phyloP scores from a whole-genome alignment of 192 early-diverging fungal genomes.

The Entomortierella chlamydospora region DNA sequence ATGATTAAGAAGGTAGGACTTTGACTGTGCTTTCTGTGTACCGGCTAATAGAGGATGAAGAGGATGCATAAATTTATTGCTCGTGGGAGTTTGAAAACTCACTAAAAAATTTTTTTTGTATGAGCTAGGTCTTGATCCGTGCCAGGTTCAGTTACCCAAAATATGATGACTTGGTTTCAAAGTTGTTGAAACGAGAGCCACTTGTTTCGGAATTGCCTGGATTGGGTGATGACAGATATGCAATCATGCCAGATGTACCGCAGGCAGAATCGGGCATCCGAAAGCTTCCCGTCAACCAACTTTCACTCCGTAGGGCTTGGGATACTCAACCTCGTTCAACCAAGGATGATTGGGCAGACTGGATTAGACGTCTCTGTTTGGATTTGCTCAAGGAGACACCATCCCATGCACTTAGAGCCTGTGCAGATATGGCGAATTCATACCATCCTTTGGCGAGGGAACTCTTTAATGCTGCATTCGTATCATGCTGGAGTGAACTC shows the following conservation, averaged over 20 bases:
- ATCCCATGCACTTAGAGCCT: slow-evolving; percentile 92
- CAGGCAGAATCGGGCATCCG: slow-evolving; percentile 70
- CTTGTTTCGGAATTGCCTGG: slow-evolving; percentile 74
- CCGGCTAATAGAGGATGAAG: too few species aligned
- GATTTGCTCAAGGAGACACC: slow-evolving; percentile 98
- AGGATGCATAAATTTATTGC: too few species aligned
- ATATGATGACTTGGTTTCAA: slow-evolving; percentile 82
- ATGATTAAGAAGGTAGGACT: slow-evolving; percentile 80
- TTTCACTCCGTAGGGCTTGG: slow-evolving; percentile 87
- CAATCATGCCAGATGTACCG: slow-evolving; percentile 62
- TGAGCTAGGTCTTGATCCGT: slow-evolving; percentile 60
- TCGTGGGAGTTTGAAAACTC: too few species aligned
- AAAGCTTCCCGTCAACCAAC: slow-evolving; percentile 88
- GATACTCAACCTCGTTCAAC: slow-evolving; percentile 88
- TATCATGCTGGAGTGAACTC: slow-evolving; percentile 95
- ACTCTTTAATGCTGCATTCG: slow-evolving; percentile 97
- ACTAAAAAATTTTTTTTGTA: neutral
- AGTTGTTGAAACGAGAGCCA: slow-evolving; percentile 80
- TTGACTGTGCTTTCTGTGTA: too few species aligned
- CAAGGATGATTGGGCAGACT: slow-evolving; percentile 95
- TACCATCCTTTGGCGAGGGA: slow-evolving; percentile 85
- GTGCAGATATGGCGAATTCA: slow-evolving; percentile 82
- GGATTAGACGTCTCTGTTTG: slow-evolving; percentile 90
- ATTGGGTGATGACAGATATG: slow-evolving; percentile 60
- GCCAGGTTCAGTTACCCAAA: slow-evolving; percentile 73